Conservation (phyloP, 148 eudicot species). For the Salicornia ramosissima region DNA sequence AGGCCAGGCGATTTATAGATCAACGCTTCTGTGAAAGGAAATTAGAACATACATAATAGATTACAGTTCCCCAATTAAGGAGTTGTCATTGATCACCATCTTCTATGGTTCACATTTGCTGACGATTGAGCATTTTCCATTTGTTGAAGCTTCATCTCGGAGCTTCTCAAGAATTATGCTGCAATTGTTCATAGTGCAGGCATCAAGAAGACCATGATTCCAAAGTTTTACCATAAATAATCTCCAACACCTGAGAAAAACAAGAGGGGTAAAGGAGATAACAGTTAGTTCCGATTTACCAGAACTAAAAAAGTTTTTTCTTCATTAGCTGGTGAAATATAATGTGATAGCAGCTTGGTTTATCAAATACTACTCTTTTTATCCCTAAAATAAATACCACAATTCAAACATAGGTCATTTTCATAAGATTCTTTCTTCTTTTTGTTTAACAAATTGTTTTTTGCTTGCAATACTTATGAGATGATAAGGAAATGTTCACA, state of each 20-base stretch:
- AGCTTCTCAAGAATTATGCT: constrained; percentile 43
- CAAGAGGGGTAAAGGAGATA: background rate
- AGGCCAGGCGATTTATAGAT: background rate
- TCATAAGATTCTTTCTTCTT: no score
- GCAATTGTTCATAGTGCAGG: constrained; percentile 66
- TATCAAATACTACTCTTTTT: no score
- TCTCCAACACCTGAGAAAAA: constrained; percentile 77
- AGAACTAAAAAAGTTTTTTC: background rate
- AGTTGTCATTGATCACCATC: background rate
- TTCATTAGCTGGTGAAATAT: background rate
- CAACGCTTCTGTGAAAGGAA: background rate
- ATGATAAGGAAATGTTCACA: background rate
- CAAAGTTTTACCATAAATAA: constrained; percentile 75
- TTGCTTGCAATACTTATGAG: no score
- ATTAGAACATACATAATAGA: constrained; percentile 2
- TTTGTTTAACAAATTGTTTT: no score
- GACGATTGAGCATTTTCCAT: constrained; percentile 12
- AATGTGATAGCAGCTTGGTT: background rate
- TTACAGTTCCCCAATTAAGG: background rate
- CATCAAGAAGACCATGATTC: constrained; percentile 90
- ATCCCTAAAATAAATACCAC: no score
- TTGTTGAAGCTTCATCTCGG: constrained; percentile 32
- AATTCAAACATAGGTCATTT: no score
- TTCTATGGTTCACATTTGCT: constrained; percentile 15
- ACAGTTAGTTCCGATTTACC: background rate